Evolutionary conservation across 2,329 filamentous ascomycete genomes (phyloP).

Genomic region (Phaeosphaeria sp.): DNA sequence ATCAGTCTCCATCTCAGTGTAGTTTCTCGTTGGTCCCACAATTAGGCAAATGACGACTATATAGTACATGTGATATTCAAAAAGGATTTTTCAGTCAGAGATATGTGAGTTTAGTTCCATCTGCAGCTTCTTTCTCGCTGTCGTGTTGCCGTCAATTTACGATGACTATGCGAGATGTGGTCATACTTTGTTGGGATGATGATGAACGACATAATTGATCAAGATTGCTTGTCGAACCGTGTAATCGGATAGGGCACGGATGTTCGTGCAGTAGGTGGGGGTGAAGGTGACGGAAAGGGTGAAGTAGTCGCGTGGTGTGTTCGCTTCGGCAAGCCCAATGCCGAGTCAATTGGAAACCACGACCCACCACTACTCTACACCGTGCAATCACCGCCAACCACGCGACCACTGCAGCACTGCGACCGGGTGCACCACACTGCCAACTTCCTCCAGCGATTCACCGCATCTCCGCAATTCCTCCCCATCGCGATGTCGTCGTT

Average conservation of each 20-base stretch:
- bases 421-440: background rate
- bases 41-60: too few species aligned
- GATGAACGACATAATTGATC: background rate
- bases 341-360: slow-evolving; percentile 20
- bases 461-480: background rate
- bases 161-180: too few species aligned
- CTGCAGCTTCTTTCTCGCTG: too few species aligned
- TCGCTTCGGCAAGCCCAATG: slow-evolving; percentile 16
- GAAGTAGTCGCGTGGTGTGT: background rate
- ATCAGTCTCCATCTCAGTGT: too few species aligned
- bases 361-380: slow-evolving; percentile 5
- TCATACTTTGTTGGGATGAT: too few species aligned
- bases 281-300: background rate
- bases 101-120: too few species aligned
- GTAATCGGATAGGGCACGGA: background rate
- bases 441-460: background rate
- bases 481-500: slow-evolving; percentile 65
- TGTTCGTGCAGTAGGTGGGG: background rate
- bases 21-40: too few species aligned
- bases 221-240: background rate
- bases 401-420: background rate
- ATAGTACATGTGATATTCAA: too few species aligned
- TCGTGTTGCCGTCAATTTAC: too few species aligned
- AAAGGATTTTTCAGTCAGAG: too few species aligned
- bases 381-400: slow-evolving; percentile 4